Evolutionary conservation across 345 rosid species (phyloP).

Genomic region (Passiflora organensis): DNA sequence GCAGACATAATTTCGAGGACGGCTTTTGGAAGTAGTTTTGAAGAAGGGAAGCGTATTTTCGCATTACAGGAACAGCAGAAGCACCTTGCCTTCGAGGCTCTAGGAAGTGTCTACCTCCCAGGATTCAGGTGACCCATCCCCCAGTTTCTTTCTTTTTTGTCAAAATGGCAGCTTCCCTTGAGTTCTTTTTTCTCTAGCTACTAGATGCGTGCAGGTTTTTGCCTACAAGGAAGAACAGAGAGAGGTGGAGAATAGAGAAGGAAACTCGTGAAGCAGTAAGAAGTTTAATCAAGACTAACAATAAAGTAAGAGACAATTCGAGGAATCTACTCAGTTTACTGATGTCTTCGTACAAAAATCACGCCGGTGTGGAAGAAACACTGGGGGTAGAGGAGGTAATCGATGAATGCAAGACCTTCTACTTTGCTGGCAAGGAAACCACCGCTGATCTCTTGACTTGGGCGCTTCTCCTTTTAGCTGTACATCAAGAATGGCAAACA

Average conservation of each 20-base stretch:
- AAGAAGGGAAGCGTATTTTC: constrained; percentile 40
- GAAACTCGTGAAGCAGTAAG: constrained; percentile 47
- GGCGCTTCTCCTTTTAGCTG: constrained; percentile 50
- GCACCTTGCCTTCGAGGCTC: constrained; percentile 27
- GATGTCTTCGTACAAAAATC: constrained; percentile 39
- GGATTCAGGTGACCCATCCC: constrained; percentile 24
- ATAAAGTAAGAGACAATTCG: constrained; percentile 25
- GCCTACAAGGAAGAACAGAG: constrained; percentile 62
- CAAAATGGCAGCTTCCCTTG: too few species aligned
- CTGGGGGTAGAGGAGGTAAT: constrained; percentile 54
- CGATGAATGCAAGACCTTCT: constrained; percentile 79
- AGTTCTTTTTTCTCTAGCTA: too few species aligned
- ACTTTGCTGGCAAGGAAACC: constrained; percentile 79
- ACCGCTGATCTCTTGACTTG: constrained; percentile 55
- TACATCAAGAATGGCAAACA: constrained; percentile 68
- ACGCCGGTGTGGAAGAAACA: constrained; percentile 47
- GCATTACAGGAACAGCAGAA: constrained; percentile 32
- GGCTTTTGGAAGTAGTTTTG: constrained; percentile 36
- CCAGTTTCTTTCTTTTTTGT: neutral
- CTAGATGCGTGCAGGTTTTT: constrained; percentile 60
- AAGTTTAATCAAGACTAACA: constrained; percentile 38
- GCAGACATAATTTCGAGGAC: constrained; percentile 40
- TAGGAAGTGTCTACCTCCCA: constrained; percentile 29
- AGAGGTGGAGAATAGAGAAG: constrained; percentile 58
- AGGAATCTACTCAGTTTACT: constrained; percentile 48